These are phyloP conservation scores for Actinidia arguta DNA, from an alignment of 179 eudicot genomes.

Conservation along the genomic window DNA sequence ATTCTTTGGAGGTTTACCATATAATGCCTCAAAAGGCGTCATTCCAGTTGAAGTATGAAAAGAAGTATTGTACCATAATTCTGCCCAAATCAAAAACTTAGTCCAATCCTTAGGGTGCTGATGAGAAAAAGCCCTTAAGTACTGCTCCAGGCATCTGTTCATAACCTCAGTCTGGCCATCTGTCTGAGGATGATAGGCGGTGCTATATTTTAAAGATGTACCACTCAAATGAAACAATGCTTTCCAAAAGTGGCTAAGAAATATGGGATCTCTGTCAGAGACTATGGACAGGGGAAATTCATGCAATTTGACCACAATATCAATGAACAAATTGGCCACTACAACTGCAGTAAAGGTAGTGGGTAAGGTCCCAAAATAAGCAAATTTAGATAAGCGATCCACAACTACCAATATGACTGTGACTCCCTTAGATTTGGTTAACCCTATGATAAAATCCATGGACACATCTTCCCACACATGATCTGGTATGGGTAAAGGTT, in stretches of 20 bases:
- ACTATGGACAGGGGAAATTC: neutral
- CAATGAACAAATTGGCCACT: neutral
- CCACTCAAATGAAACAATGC: neutral
- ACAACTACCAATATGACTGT: neutral
- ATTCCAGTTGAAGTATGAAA: neutral
- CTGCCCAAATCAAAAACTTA: neutral
- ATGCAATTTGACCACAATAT: conserved; percentile 8
- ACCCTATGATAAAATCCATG: conserved; percentile 3
- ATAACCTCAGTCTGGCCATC: conserved; percentile 5
- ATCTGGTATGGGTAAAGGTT: neutral
- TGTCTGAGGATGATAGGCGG: conserved; percentile 7
- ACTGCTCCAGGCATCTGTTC: neutral
- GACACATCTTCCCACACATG: neutral
- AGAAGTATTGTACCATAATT: neutral
- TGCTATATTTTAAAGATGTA: neutral
- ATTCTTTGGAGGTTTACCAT: neutral
- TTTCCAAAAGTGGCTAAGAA: conserved; percentile 10
- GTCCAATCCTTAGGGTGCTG: neutral
- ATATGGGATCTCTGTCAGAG: neutral
- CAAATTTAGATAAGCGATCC: neutral
- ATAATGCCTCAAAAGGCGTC: neutral
- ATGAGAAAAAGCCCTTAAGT: neutral
- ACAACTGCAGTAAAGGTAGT: neutral
- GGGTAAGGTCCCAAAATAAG: neutral
- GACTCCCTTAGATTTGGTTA: neutral